Evolutionary conservation across 179 eudicot genomes (phyloP).

Genomic region (Heliamphora pulchella): DNA sequence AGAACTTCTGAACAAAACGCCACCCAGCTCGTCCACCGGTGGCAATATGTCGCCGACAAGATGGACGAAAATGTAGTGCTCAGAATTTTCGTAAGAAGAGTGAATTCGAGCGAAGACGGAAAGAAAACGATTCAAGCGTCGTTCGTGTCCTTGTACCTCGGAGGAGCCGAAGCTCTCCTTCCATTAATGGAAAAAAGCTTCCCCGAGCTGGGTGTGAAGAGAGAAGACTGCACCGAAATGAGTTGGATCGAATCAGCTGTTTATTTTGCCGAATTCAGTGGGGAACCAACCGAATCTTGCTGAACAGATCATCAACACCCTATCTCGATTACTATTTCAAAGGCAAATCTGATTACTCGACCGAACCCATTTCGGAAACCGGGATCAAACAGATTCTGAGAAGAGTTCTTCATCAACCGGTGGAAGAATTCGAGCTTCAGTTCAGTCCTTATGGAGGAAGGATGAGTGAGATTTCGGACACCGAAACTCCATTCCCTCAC

Average conservation of each 20-base stretch:
- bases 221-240: constrained; percentile 13
- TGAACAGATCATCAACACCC: not conserved
- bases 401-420: not conserved
- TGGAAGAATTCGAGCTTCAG: not conserved
- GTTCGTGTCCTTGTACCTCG: constrained; percentile 15
- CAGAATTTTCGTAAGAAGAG: not conserved
- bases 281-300: not conserved
- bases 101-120: not conserved
- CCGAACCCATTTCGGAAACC: not conserved
- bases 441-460: constrained; percentile 8
- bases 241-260: constrained; percentile 14
- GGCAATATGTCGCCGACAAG: constrained; percentile 10
- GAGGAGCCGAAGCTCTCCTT: constrained; percentile 15
- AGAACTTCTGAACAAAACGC: constrained; percentile 5
- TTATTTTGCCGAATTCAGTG: constrained; percentile 1
- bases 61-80: not conserved
- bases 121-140: constrained; percentile 8
- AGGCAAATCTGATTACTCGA: not conserved
- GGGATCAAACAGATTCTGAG: not conserved
- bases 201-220: constrained; percentile 11
- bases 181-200: constrained; percentile 16
- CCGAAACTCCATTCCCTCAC: not conserved
- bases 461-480: not conserved
- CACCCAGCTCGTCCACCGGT: not conserved
- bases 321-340: too few relatives aligned